A percentile compares a stretch with the other conserved stretches of the same genome.
Conservation (phyloP, 1,284 basidiomycete genomes). For the Tilletia horrida region DNA sequence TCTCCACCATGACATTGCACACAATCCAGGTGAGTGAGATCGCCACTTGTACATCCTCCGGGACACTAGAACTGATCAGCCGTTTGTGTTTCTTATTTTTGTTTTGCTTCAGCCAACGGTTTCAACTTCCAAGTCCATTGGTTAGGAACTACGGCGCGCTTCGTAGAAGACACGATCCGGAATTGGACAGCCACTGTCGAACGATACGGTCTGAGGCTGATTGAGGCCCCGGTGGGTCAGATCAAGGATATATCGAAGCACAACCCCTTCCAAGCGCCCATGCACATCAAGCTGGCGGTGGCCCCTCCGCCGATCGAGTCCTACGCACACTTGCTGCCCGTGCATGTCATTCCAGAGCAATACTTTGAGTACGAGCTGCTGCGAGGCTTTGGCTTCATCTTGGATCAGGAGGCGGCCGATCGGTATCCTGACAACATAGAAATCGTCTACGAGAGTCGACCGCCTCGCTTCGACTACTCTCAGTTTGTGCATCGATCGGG, state of each 20-base stretch:
- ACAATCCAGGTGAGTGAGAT: constrained; percentile 39
- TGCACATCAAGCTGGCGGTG: constrained; percentile 46
- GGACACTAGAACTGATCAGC: background rate
- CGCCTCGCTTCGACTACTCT: constrained; percentile 47
- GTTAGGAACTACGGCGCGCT: constrained; percentile 93
- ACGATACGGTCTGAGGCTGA: constrained; percentile 82
- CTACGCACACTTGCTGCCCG: constrained; percentile 35
- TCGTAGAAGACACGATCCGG: constrained; percentile 83
- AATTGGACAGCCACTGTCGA: constrained; percentile 82
- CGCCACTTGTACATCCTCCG: too few relatives aligned
- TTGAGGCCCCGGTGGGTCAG: constrained; percentile 63
- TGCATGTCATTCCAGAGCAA: constrained; percentile 30
- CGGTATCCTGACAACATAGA: constrained; percentile 41
- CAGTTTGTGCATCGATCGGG: constrained; percentile 52
- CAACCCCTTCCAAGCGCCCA: constrained; percentile 51
- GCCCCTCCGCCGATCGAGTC: constrained; percentile 40
- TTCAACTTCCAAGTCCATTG: constrained; percentile 76
- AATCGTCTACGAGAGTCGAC: constrained; percentile 48
- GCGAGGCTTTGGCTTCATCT: constrained; percentile 47
- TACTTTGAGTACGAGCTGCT: constrained; percentile 52
- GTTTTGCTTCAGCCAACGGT: constrained; percentile 37
- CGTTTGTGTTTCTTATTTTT: background rate
- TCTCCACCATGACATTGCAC: constrained; percentile 52
- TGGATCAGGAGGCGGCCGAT: constrained; percentile 50
- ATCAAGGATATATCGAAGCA: constrained; percentile 50